Conservation (phyloP, 2,329 filamentous ascomycete genomes). For the Verticillium alfalfae region DNA sequence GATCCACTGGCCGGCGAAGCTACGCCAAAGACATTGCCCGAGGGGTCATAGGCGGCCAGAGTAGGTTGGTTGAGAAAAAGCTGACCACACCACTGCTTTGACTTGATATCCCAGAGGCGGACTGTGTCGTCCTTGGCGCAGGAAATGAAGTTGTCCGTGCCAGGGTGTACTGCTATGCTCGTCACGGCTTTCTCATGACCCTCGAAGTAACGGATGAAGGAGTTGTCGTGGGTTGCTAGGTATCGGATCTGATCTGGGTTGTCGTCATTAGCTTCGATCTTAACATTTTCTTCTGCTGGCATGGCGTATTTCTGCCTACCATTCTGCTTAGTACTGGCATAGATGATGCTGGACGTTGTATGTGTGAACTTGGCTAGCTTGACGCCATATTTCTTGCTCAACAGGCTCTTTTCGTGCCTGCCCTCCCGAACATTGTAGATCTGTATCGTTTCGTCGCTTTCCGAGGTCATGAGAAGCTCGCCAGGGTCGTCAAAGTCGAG, state of each 20-base stretch:
- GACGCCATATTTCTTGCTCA: slow-evolving; percentile 95
- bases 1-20: slow-evolving; percentile 75
- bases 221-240: slow-evolving; percentile 90
- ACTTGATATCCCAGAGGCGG: slow-evolving; percentile 81
- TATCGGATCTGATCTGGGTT: slow-evolving; percentile 54
- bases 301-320: slow-evolving; percentile 38
- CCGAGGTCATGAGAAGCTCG: slow-evolving; percentile 84
- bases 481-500: slow-evolving; percentile 96
- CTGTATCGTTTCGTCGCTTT: slow-evolving; percentile 91
- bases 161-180: slow-evolving; percentile 75
- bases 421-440: slow-evolving; percentile 93
- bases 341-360: slow-evolving; percentile 83
- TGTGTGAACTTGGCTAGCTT: slow-evolving; percentile 94
- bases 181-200: slow-evolving; percentile 86
- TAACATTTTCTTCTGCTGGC: not conserved
- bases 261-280: not conserved
- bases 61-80: slow-evolving; percentile 76
- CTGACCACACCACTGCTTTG: slow-evolving; percentile 72
- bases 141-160: slow-evolving; percentile 85
- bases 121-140: slow-evolving; percentile 89
- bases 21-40: slow-evolving; percentile 85
- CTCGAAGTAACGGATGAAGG: slow-evolving; percentile 92
- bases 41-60: slow-evolving; percentile 86
- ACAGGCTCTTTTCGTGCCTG: slow-evolving; percentile 78
- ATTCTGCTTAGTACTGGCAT: slow-evolving; percentile 93